These are phyloP conservation scores for Mucor saturninus DNA, from an alignment of 371 early-diverging fungal genomes.

Conservation along the genomic window DNA sequence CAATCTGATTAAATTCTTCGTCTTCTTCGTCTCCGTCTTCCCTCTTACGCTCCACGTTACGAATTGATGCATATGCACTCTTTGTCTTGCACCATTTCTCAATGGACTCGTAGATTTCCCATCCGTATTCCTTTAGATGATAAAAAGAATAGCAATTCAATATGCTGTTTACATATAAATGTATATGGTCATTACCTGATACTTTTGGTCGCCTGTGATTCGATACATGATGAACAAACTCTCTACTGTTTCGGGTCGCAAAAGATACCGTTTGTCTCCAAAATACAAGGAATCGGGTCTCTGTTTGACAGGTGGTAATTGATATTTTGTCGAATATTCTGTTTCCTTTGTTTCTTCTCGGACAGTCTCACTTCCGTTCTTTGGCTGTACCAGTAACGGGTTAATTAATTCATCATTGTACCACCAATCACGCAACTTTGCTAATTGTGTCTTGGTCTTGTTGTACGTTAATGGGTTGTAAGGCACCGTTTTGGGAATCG, in stretches of 20 bases:
- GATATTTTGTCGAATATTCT: conserved; percentile 21
- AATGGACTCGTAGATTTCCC: conserved; percentile 72
- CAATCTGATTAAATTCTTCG: conserved; percentile 38
- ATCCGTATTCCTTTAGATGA: conserved; percentile 62
- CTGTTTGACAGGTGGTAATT: conserved; percentile 8
- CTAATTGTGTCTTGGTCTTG: conserved; percentile 25
- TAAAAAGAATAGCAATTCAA: too few relatives aligned
- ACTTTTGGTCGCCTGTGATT: conserved; percentile 74
- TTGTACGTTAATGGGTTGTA: conserved; percentile 42
- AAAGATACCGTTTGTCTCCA: conserved; percentile 24
- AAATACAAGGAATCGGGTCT: conserved; percentile 24
- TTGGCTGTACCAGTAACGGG: conserved; percentile 5
- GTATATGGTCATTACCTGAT: conserved; percentile 44
- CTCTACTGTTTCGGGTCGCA: conserved; percentile 75
- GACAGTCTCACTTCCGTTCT: neutral
- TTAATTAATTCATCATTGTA: conserved; percentile 15
- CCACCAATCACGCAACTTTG: conserved; percentile 39
- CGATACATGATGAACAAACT: conserved; percentile 76
- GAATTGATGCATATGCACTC: conserved; percentile 68
- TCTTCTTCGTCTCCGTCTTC: conserved; percentile 29
- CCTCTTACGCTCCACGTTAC: conserved; percentile 49
- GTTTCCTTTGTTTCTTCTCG: neutral
- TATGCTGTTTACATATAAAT: neutral
- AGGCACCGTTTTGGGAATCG: conserved; percentile 25
- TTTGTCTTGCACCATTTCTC: conserved; percentile 66